Evolutionary conservation across 83 land plant genomes (phyloP), one percentile per base, ranked within the genome.

Genomic region (Picea abies): DNA sequence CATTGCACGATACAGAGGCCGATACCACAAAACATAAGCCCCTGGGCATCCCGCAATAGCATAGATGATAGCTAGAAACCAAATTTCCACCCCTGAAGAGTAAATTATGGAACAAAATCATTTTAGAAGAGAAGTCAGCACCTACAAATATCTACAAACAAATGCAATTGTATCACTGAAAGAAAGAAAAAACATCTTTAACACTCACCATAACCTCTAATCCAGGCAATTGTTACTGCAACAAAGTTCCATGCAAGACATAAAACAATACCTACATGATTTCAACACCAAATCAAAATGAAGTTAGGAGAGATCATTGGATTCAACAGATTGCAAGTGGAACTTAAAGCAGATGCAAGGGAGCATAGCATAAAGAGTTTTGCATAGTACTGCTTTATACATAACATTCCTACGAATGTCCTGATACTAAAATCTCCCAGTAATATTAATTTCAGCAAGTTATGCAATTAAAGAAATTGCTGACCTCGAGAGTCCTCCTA

Each of bases 11-110:
- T 96, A 96, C 25, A 96, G 92, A 26, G 99, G 99, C 25, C 95
- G 90, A 83, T 96, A 96, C 99, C 99, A 96, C 86, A 96, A 79
- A 23, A 92, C 89, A 88, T 94, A 94, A 47, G 91, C 95, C 60
- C 94, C 94, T 39, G 96, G 99, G 86, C 89, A 84, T 20, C 99
- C 99, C 6, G 93, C 68, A 66, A 96, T 79, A 58, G 90, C 85
- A 82, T 94, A 94, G 78, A 96, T 91, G 16, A 96, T 80, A 14
- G 97, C 92, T 60, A 96, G 90, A 79, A 94, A 87, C 96, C 96
- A 94, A 25, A 96, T 93, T 85, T 86, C 88, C 49, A 92, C 91
- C 73, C 89, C 98, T 96, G 83, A 64, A 87, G 69, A 17, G 41
- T 14, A 1, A 56, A 39, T 32, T 19, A 26, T 11, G 2, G 26